A percentile compares a stretch with the other conserved stretches of the same genome.
These are phyloP conservation scores for Podospora appendiculata DNA, from an alignment of 495 filamentous ascomycete species.

Conservation along the genomic window DNA sequence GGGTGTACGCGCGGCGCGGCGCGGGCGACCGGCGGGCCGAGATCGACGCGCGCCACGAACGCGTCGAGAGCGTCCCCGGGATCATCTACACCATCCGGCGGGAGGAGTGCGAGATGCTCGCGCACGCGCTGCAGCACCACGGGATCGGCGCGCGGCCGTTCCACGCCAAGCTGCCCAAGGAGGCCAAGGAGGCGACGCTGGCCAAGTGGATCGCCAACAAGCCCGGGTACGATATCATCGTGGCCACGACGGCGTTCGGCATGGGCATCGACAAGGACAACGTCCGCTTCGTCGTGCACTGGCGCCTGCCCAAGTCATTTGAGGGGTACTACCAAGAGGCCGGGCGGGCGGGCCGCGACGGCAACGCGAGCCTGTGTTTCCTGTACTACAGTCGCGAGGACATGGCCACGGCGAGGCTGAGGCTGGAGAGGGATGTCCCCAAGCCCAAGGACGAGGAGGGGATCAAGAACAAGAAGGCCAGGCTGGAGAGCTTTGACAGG, in stretches of 20 bases:
- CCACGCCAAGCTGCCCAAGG: conserved; percentile 56
- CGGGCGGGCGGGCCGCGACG: conserved; percentile 82
- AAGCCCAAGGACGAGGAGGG: too few species aligned
- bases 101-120: conserved; percentile 66
- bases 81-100: conserved; percentile 86
- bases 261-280: conserved; percentile 97
- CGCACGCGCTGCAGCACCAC: conserved; percentile 50
- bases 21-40: conserved; percentile 38
- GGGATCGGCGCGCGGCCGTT: conserved; percentile 64
- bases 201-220: conserved; percentile 68
- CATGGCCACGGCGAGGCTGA: conserved; percentile 40
- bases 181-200: conserved; percentile 56
- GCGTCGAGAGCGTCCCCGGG: conserved; percentile 61
- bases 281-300: conserved; percentile 90
- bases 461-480: conserved; percentile 18
- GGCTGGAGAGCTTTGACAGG: conserved; percentile 41
- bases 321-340: conserved; percentile 96
- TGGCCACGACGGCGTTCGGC: conserved; percentile 91
- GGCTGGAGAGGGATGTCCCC: not conserved
- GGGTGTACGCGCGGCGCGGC: conserved; percentile 57
- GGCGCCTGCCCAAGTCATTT: conserved; percentile 85
- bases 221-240: conserved; percentile 76
- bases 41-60: conserved; percentile 40
- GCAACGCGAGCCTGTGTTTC: conserved; percentile 76
- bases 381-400: conserved; percentile 85